Conservation (phyloP, 768 basidiomycete species). For the Panaeolus papilionaceus region DNA sequence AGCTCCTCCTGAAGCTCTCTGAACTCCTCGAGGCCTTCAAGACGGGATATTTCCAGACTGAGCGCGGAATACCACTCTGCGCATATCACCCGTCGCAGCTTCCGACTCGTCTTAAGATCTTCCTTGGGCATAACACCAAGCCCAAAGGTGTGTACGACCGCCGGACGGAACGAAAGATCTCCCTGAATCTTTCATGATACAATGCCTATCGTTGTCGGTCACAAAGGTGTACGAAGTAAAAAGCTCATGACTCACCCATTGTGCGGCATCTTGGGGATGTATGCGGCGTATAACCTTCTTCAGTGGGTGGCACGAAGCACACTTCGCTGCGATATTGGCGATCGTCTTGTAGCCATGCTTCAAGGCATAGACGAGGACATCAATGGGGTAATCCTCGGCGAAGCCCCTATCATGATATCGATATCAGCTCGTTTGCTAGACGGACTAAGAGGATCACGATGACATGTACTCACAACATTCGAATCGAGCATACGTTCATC, state of each 20-base stretch:
- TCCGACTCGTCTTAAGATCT: not conserved
- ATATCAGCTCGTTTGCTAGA: too few species aligned
- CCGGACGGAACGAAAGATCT: not conserved
- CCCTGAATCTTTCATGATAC: not conserved
- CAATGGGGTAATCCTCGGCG: slow-evolving; percentile 19
- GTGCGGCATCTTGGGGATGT: not conserved
- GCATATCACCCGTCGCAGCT: not conserved
- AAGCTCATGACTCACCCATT: not conserved
- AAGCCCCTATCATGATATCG: slow-evolving; percentile 6
- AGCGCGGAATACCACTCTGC: not conserved
- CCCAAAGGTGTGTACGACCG: not conserved
- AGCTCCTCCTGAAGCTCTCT: not conserved
- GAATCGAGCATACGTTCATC: slow-evolving; percentile 30
- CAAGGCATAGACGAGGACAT: slow-evolving; percentile 24
- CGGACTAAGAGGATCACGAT: too few species aligned
- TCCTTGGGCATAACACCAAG: not conserved
- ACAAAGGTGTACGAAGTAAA: not conserved
- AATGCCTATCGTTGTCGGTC: not conserved
- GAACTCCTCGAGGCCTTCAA: not conserved
- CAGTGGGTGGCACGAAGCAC: not conserved
- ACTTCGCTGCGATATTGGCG: not conserved
- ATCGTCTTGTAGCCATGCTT: slow-evolving; percentile 21
- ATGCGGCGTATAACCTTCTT: not conserved
- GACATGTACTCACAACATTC: slow-evolving; percentile 26
- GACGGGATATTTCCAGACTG: not conserved